Evolutionary conservation across 2,329 filamentous ascomycete genomes (phyloP).

Genomic region (Stenocarpella maydis): DNA sequence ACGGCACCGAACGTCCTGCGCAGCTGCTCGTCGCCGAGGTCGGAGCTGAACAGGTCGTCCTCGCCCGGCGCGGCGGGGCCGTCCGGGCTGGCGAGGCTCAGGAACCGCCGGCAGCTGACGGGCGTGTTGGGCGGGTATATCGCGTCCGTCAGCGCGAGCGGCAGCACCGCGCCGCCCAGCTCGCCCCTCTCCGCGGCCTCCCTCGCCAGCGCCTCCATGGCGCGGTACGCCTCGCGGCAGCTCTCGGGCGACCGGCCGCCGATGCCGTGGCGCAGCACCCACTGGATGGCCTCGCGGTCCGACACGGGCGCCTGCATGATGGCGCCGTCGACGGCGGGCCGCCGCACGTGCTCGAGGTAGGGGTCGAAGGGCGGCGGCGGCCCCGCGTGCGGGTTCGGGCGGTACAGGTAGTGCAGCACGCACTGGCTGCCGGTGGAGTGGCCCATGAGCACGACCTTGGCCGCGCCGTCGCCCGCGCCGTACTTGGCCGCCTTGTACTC

Average conservation of each 20-base stretch:
- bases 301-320: slow-evolving; percentile 71
- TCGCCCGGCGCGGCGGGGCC: slow-evolving; percentile 60
- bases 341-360: slow-evolving; percentile 43
- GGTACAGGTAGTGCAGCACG: slow-evolving; percentile 66
- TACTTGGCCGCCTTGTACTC: slow-evolving; percentile 45
- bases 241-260: slow-evolving; percentile 41
- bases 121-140: slow-evolving; percentile 44
- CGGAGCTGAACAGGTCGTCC: slow-evolving; percentile 73
- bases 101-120: slow-evolving; percentile 42
- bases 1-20: slow-evolving; percentile 63
- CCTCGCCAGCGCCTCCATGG: slow-evolving; percentile 48
- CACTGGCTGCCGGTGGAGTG: slow-evolving; percentile 75
- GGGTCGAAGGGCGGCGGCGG: slow-evolving; percentile 37
- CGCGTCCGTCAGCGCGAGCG: slow-evolving; percentile 43
- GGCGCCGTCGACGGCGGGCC: slow-evolving; percentile 62
- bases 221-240: slow-evolving; percentile 46
- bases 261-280: slow-evolving; percentile 46
- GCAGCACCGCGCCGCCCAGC: slow-evolving; percentile 45
- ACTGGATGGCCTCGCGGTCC: slow-evolving; percentile 62
- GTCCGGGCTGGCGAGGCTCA: slow-evolving; percentile 56
- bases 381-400: slow-evolving; percentile 48
- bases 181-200: slow-evolving; percentile 38
- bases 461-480: slow-evolving; percentile 42
- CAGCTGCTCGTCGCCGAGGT: slow-evolving; percentile 60
- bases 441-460: slow-evolving; percentile 70